Base-by-base conservation (phyloP, 768 basidiomycete species). In the Scleroderma bovista region DNA sequence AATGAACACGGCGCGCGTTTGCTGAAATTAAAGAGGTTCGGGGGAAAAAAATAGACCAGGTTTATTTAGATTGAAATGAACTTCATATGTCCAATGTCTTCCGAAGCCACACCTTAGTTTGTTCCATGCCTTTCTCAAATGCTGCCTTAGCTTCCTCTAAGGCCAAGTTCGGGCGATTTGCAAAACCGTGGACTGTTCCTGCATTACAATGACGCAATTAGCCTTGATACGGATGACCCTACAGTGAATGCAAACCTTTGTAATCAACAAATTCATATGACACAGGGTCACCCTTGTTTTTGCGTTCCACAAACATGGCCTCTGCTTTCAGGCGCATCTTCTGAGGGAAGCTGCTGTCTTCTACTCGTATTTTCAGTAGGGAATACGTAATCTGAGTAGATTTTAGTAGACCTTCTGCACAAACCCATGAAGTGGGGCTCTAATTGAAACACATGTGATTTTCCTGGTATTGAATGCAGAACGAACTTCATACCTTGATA, bases 121-220 rank as follows among this genome's bases (percentile, higher is more conserved):
- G 72, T n/a, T 69, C 62, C 37, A 75, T 62, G 10, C 73, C 68
- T 15, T 69, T 65, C 46, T 79, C 71, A 51, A 70, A 80, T 3
- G 65, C 75, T 40, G 67, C 69, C 53, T 71, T 71, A 43, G 77
- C 68, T 24, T 73, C 72, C 1, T 71, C 68, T 12, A 72, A 63
- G 6, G 52, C 57, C 32, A 77, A 61, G 50, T 75, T 72, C 3
- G 76, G 77, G 13, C 77, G 69, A 24, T 67, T 63, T 3, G 75
- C 76, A 22, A 80, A 80, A 22, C 79, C 75, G 47, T 77, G 78
- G 2, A 55, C 55, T 15, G 72, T 79, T 53, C 72, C 76, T 77
- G 41, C 15, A 16, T 42, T 40, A 7, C 44, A n/a, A 34, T n/a
- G 3, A 19, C 12, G 36, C 49, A 16, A 58, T 48, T 46, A 47